Evolutionary conservation across 768 basidiomycete genomes (phyloP), one percentile per base, ranked within the genome.

Genomic region (Tricholoma saponaceum): DNA sequence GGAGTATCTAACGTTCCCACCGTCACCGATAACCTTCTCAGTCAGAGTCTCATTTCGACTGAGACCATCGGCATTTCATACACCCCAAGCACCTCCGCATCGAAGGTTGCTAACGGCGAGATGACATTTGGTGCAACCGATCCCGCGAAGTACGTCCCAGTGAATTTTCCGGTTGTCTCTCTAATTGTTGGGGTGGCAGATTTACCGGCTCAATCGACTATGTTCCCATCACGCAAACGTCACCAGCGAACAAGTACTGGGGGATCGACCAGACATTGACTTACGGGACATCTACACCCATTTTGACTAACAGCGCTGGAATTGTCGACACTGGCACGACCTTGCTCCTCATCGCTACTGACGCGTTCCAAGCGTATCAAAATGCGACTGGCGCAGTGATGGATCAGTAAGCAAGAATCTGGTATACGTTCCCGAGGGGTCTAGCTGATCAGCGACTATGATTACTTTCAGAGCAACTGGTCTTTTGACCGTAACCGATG

Each of bases 241-340:
- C 57, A n/a, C 84, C 84, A 33, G 75, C 81, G 33, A 69, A 60
- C 55, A 63, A 70, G 26, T 85, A 76, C 75, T 86, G 84, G 85
- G 85, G 85, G 28, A 82, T 87, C 58, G 74, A 84, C 66, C 78
- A 86, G 69, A 75, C 76, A 56, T 71, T 85, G 58, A 73, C 71
- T 12, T 84, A 83, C 58, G 82, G 83, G 7, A 35, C 67, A 13
- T 64, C 69, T 9, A 78, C 72, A 6, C 70, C 70, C 18, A 81
- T 85, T 54, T 69, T 85, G 55, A 35, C 69, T 5, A 67, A 55
- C 53, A 79, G 76, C 43, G 79, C 82, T 43, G 85, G 84, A 58
- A 83, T 86, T 57, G 82, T 86, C 43, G 84, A 85, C 64, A 85
- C 84, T 18, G 82, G 82, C 13, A 83, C 81, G 12, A 82, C 82